phyloP scores from a whole-genome alignment of 139 green algal species.

The Coelastrella sp. region DNA sequence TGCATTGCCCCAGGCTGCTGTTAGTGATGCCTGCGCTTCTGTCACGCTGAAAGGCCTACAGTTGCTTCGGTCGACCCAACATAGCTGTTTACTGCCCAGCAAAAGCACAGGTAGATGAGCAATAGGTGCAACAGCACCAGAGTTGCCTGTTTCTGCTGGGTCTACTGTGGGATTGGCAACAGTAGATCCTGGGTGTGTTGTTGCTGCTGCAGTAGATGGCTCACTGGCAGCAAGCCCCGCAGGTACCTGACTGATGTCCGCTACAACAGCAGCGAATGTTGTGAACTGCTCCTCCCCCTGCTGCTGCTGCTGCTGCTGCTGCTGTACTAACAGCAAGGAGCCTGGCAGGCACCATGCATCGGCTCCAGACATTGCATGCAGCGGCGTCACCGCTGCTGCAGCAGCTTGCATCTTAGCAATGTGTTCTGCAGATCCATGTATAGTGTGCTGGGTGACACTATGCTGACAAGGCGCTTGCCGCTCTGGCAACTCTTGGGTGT shows the following conservation, averaged over 20 bases:
- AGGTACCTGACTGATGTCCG: neutral
- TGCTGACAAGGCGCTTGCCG: neutral
- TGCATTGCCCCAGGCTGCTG: neutral
- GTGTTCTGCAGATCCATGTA: neutral
- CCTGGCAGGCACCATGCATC: neutral
- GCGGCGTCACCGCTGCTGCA: neutral
- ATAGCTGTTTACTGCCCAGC: neutral
- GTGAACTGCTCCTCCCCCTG: neutral
- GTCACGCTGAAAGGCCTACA: neutral
- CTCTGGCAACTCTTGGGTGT: too few species aligned
- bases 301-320: neutral
- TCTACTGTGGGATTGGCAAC: neutral
- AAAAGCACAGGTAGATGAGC: neutral
- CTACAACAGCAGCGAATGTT: neutral
- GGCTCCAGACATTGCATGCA: neutral
- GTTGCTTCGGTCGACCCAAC: neutral
- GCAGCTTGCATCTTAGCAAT: neutral
- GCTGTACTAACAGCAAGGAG: neutral
- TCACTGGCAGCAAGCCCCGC: too few species aligned
- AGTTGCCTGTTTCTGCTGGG: neutral
- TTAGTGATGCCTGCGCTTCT: neutral
- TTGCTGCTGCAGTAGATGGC: neutral
- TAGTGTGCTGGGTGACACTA: neutral
- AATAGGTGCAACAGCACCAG: neutral
- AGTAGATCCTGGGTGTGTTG: neutral